phyloP scores from a whole-genome alignment of 2,329 filamentous ascomycete species.

The Hypoxylon sp. region DNA sequence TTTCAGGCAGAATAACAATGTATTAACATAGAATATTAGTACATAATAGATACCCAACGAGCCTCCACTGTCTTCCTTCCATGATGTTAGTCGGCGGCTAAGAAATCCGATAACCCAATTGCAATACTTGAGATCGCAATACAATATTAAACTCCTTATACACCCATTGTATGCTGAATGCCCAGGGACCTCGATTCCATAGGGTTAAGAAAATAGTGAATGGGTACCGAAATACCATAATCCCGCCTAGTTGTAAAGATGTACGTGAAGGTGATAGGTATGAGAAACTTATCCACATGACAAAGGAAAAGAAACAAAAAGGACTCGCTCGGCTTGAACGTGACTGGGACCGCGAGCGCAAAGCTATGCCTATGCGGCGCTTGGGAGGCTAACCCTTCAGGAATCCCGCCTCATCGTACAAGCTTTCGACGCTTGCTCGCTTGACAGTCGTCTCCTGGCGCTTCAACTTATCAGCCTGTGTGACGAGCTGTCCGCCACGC shows the following conservation, averaged over 20 bases:
- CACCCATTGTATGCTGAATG: background rate
- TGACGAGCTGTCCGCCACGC: slow-evolving; percentile 23
- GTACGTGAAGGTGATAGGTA: slow-evolving; percentile 28
- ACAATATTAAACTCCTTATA: slow-evolving; percentile 9
- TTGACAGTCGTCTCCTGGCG: slow-evolving; percentile 28
- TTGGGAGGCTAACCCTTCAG: slow-evolving; percentile 40
- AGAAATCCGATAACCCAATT: slow-evolving; percentile 1
- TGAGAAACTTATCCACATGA: slow-evolving; percentile 29
- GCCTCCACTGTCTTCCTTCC: background rate
- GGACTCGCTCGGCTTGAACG: background rate
- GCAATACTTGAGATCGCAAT: slow-evolving; percentile 1
- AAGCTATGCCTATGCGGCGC: too few relatives aligned
- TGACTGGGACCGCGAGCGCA: background rate
- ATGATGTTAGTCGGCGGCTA: background rate
- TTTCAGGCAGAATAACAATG: background rate
- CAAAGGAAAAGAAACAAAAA: slow-evolving; percentile 18
- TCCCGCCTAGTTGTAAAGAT: slow-evolving; percentile 14
- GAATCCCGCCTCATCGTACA: slow-evolving; percentile 51
- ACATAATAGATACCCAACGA: slow-evolving; percentile 14
- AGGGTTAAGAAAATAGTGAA: background rate
- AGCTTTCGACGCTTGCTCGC: slow-evolving; percentile 41
- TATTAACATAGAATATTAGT: slow-evolving; percentile 16
- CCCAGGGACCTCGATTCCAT: background rate
- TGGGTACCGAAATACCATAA: slow-evolving; percentile 15
- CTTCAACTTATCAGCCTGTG: slow-evolving; percentile 40